Base-by-base conservation (phyloP, 345 rosid species). In the Pugionium cornutum region DNA sequence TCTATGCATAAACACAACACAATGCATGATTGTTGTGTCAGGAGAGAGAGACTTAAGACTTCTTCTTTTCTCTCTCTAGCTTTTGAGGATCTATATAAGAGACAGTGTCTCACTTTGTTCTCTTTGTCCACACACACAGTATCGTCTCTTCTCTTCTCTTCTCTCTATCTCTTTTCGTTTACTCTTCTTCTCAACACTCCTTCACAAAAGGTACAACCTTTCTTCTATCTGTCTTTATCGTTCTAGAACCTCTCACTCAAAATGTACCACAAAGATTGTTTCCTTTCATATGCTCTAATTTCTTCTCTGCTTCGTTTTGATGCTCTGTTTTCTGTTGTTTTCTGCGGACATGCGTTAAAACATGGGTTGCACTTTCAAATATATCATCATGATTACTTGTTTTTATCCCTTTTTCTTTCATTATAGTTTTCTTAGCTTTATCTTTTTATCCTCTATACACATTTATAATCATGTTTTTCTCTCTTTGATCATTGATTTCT, bases 1-100 rank as follows among this genome's bases (percentile, higher is more conserved):
- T 89, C 88, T 85, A 78, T 84, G 94, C 85, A 81, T 82, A 58
- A 66, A 66, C 72, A 72, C 66, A 65, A 73, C 72, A 68, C 77
- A 80, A 81, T 81, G 87, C 89, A 89, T 92, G 89, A 89, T 92
- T 87, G 87, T 81, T 77, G 82, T 84, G 90, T 84, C 96, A 83
- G 96, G 74, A 45, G 82, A 82, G 88, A 34, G 29, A 46, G 18
- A 18, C 18, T 18, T 18, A 31, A 45, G 46, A 39, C 36, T 67
- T 55, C 61, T 53, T 42, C 18, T 18, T 70, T 53, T 74, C 49
- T 9, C 53, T 65, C 77, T 75, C 47, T 36, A 43, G 55, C 80
- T 65, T 74, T 72, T 73, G 63, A 57, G 50, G 70, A 76, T 83
- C 82, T 88, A 81, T 91, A 85, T 80, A 84, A 68, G 76, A 50